These are phyloP conservation scores for Pleurotus salmoneostramineus DNA, from an alignment of 768 basidiomycete genomes.

Conservation along the genomic window DNA sequence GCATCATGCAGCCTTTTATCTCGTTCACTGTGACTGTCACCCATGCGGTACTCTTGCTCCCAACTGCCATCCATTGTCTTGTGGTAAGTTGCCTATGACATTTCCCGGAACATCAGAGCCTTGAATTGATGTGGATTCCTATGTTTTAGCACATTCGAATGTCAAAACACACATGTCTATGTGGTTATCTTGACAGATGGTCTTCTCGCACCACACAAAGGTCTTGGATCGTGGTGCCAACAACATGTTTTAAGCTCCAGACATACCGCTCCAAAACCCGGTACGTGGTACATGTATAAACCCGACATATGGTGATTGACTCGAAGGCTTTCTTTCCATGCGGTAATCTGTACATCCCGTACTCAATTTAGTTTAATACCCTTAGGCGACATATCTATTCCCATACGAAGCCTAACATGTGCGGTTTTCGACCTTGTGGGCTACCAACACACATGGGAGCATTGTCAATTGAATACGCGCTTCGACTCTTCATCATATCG, in stretches of 20 bases:
- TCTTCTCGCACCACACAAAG: neutral
- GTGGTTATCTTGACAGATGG: neutral
- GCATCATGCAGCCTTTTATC: neutral
- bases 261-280: too few relatives aligned
- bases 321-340: neutral
- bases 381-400: neutral
- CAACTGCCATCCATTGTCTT: neutral
- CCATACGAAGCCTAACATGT: neutral
- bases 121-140: neutral
- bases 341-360: too few relatives aligned
- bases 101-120: neutral
- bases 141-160: neutral
- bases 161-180: neutral
- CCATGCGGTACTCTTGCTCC: neutral
- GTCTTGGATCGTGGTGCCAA: neutral
- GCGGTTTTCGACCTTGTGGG: too few relatives aligned
- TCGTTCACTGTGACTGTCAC: neutral
- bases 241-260: neutral
- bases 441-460: too few relatives aligned
- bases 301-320: neutral
- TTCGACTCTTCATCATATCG: too few relatives aligned
- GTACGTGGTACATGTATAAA: neutral
- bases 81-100: neutral
- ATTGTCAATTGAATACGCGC: too few relatives aligned
- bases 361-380: neutral